Conservation (phyloP, 2,329 filamentous ascomycete genomes). For the Aspergillus awamori region DNA sequence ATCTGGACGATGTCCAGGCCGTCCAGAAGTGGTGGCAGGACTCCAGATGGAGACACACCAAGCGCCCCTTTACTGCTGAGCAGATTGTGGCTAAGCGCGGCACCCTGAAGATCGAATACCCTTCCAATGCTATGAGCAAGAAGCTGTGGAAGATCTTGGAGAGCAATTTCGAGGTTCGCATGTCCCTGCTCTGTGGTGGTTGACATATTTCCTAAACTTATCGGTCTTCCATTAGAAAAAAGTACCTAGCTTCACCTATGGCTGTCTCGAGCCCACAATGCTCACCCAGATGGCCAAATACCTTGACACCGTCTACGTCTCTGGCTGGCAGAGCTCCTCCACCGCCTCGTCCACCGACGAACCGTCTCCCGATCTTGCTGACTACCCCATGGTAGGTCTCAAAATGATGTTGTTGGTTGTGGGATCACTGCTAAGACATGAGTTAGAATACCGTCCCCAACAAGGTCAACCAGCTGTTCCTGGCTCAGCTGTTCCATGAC, state of each 20-base stretch:
- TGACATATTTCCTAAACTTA: background rate
- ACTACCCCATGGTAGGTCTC: slow-evolving; percentile 80
- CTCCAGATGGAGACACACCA: slow-evolving; percentile 89
- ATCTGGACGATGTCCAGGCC: slow-evolving; percentile 78
- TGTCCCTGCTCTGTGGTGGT: background rate
- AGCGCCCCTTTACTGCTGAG: slow-evolving; percentile 90
- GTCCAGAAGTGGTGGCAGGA: slow-evolving; percentile 95
- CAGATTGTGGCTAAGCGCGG: slow-evolving; percentile 96
- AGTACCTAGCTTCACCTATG: slow-evolving; percentile 92
- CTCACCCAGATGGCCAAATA: slow-evolving; percentile 99
- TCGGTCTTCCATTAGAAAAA: slow-evolving; percentile 61
- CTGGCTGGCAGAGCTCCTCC: slow-evolving; percentile 97
- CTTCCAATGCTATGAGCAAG: slow-evolving; percentile 85
- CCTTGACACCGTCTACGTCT: slow-evolving; percentile 97
- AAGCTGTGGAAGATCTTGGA: slow-evolving; percentile 95
- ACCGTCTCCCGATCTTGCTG: slow-evolving; percentile 94
- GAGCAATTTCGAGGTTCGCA: slow-evolving; percentile 73
- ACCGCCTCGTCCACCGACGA: slow-evolving; percentile 94
- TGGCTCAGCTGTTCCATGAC: slow-evolving; percentile 99
- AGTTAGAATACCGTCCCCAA: slow-evolving; percentile 90
- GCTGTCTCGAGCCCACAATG: slow-evolving; percentile 97
- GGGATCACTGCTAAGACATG: background rate
- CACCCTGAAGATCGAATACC: slow-evolving; percentile 85
- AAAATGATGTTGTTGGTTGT: background rate
- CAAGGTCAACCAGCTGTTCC: slow-evolving; percentile 96